Conservation (phyloP, 805 yeast genomes). For the Blastobotrys terrestris region DNA sequence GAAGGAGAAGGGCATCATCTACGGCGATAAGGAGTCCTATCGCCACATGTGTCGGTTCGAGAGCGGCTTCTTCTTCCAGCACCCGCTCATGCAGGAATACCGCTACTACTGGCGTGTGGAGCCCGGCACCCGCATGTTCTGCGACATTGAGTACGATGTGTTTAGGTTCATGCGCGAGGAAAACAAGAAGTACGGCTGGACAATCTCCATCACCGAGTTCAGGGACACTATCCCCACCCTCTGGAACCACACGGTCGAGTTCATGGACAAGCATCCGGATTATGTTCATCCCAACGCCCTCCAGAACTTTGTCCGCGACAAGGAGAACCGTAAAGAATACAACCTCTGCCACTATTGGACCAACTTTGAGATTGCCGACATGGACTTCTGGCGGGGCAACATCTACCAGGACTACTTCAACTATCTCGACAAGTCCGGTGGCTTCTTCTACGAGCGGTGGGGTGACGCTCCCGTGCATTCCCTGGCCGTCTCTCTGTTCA, state of each 20-base stretch:
- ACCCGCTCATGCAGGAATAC: slow-evolving; percentile 51
- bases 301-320: slow-evolving; percentile 54
- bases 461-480: slow-evolving; percentile 94
- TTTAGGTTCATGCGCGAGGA: slow-evolving; percentile 52
- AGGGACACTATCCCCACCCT: slow-evolving; percentile 53
- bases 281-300: slow-evolving; percentile 55
- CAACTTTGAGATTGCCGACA: slow-evolving; percentile 68
- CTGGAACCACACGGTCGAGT: slow-evolving; percentile 51
- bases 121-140: slow-evolving; percentile 55
- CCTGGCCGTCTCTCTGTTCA: slow-evolving; percentile 58
- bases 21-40: slow-evolving; percentile 56
- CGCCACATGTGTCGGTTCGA: slow-evolving; percentile 80
- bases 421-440: slow-evolving; percentile 60
- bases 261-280: slow-evolving; percentile 41
- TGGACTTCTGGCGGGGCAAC: slow-evolving; percentile 57
- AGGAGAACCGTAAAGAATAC: slow-evolving; percentile 46
- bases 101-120: slow-evolving; percentile 75
- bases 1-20: slow-evolving; percentile 41
- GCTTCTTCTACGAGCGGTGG: slow-evolving; percentile 85
- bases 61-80: slow-evolving; percentile 65
- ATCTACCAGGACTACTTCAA: slow-evolving; percentile 57
- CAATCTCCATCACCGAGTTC: slow-evolving; percentile 59
- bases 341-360: slow-evolving; percentile 82
- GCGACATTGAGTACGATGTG: slow-evolving; percentile 59
- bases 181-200: slow-evolving; percentile 59